phyloP scores from a whole-genome alignment of 2,329 filamentous ascomycete species.

The Penicillium verrucosum region DNA sequence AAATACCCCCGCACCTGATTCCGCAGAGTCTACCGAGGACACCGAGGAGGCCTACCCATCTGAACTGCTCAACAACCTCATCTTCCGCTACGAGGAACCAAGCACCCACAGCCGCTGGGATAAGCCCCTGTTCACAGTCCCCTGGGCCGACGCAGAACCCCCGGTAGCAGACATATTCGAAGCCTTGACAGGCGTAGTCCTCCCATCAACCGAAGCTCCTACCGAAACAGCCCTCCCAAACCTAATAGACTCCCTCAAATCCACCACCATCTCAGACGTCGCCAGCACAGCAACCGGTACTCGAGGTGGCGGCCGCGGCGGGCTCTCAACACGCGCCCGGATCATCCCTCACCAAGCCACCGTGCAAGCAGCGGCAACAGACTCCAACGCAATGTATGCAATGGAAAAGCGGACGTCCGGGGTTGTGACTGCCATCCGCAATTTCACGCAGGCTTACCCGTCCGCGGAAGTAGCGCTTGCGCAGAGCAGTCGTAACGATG shows the following conservation, averaged over 20 bases:
- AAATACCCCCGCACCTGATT: neutral
- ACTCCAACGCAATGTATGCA: slow-evolving; percentile 42
- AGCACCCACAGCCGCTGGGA: slow-evolving; percentile 65
- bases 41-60: slow-evolving; percentile 47
- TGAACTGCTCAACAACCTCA: slow-evolving; percentile 60
- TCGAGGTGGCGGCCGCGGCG: slow-evolving; percentile 10
- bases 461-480: slow-evolving; percentile 38
- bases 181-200: slow-evolving; percentile 45
- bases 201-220: slow-evolving; percentile 22
- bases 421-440: slow-evolving; percentile 42
- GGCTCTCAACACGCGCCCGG: slow-evolving; percentile 21
- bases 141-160: slow-evolving; percentile 54
- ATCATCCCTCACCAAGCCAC: slow-evolving; percentile 46
- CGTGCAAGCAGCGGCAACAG: slow-evolving; percentile 38
- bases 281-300: slow-evolving; percentile 30
- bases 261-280: slow-evolving; percentile 24
- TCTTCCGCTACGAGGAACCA: slow-evolving; percentile 66
- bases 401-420: slow-evolving; percentile 45
- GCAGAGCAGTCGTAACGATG: slow-evolving; percentile 23
- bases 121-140: slow-evolving; percentile 62
- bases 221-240: slow-evolving; percentile 13
- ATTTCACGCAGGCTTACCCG: slow-evolving; percentile 39
- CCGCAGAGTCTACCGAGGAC: slow-evolving; percentile 5
- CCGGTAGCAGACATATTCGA: slow-evolving; percentile 61
- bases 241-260: slow-evolving; percentile 19